Conservation (phyloP, 2,329 filamentous ascomycete genomes). For the Juglanconis juglandina region DNA sequence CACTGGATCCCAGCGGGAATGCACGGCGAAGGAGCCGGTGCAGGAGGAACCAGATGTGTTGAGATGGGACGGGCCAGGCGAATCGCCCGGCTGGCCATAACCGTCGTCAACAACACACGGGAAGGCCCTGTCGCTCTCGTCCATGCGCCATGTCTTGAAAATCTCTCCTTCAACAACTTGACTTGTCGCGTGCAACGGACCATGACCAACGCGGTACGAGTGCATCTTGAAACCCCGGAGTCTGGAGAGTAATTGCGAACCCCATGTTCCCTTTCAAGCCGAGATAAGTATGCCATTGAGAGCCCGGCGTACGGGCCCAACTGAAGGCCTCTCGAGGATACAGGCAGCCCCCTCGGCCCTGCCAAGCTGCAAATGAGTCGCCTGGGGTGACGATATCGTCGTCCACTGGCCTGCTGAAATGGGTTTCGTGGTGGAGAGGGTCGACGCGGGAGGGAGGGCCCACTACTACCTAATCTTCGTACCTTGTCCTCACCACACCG, state of each 20-base stretch:
- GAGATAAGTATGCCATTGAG: constrained; percentile 1
- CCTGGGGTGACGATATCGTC: too few species aligned
- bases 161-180: neutral
- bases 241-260: constrained; percentile 2
- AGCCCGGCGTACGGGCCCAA: neutral
- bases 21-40: neutral
- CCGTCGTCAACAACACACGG: neutral
- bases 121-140: neutral
- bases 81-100: neutral
- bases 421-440: constrained; percentile 9
- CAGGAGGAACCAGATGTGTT: neutral
- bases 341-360: neutral
- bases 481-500: constrained; percentile 6
- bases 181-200: neutral
- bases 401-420: neutral
- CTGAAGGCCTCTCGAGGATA: neutral
- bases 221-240: constrained; percentile 12
- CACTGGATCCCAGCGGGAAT: neutral
- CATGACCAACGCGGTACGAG: constrained; percentile 2
- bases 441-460: constrained; percentile 3
- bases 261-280: constrained; percentile 7
- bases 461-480: constrained; percentile 6
- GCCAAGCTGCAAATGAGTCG: neutral
- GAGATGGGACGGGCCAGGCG: neutral
- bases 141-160: neutral